Evolutionary conservation across 2,329 filamentous ascomycete species (phyloP).

Genomic region (Fusarium graminum): DNA sequence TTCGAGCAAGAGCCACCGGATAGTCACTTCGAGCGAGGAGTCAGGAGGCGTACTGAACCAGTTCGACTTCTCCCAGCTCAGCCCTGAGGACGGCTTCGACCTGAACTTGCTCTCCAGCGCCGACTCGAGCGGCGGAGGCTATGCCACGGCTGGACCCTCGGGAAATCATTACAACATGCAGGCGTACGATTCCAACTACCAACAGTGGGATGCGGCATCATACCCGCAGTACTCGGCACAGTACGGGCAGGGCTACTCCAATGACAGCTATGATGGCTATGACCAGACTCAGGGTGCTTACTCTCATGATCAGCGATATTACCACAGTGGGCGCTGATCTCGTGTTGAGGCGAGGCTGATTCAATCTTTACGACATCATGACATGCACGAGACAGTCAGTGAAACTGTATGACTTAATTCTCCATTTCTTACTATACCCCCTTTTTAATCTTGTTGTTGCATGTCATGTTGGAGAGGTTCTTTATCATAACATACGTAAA

Average conservation of each 20-base stretch:
- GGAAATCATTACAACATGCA: slow-evolving; percentile 39
- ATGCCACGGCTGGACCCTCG: slow-evolving; percentile 41
- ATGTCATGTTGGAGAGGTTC: slow-evolving; percentile 16
- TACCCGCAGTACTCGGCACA: slow-evolving; percentile 41
- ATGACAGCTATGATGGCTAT: slow-evolving; percentile 39
- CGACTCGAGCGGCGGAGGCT: slow-evolving; percentile 42
- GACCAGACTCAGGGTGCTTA: slow-evolving; percentile 38
- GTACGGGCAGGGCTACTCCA: slow-evolving; percentile 41
- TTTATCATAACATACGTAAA: neutral
- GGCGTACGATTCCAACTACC: slow-evolving; percentile 25
- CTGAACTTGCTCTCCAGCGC: slow-evolving; percentile 43
- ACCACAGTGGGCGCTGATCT: slow-evolving; percentile 25
- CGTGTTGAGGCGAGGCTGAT: slow-evolving; percentile 27
- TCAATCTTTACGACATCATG: slow-evolving; percentile 39
- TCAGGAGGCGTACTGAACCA: slow-evolving; percentile 44
- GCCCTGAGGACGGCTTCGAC: slow-evolving; percentile 52
- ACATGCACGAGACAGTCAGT: slow-evolving; percentile 15
- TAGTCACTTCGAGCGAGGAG: slow-evolving; percentile 37
- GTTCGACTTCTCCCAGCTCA: slow-evolving; percentile 49
- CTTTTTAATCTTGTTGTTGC: slow-evolving; percentile 30
- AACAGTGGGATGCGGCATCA: slow-evolving; percentile 37
- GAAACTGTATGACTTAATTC: slow-evolving; percentile 32
- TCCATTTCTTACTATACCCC: slow-evolving; percentile 33
- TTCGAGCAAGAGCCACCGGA: slow-evolving; percentile 40
- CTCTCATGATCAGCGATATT: slow-evolving; percentile 42